Evolutionary conservation across 2,329 filamentous ascomycete species (phyloP), one percentile per base, ranked within the genome.

Genomic region (Pestalotiopsis sp.): DNA sequence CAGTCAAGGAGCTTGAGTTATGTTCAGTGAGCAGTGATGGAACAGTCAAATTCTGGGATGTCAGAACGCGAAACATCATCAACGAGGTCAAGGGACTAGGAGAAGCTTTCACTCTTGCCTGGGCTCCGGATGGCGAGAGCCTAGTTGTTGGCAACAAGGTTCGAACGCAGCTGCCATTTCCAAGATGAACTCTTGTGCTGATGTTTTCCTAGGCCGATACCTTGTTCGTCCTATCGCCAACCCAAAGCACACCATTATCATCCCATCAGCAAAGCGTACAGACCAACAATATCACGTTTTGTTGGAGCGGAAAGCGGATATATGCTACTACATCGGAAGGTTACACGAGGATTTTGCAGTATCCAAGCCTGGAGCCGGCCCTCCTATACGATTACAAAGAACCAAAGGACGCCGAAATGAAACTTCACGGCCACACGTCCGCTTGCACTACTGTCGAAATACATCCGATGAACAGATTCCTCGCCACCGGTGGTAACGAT

Each of bases 1-100:
- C 93, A 0, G 86, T 87, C 69, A 92, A 91, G 77, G 93, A 95
- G 77, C 90, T 91, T 4, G 91, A 95, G 80, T 84, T 95, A 9
- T 93, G 91, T 73, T 94, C 91, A 76, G 87, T 93, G 66, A 92
- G 91, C 72, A 87, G 84, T 59, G 93, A 95, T 76, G 93, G 93
- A 2, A 87, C 91, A 39, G 90, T 93, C 70, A 90, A 92, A 76
- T 90, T 95, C 74, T 95, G 93, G 93, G 93, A 95, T 76, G 92
- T 94, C 13, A 85, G 92, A 74, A 91, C 87, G 69, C 93, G 92
- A 76, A 86, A 87, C 1, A 90, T 90, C 74, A 86, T 91, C 71
- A 92, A 92, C 66, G 91, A 93, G 77, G 85, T 93, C 52, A 90
- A 88, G 72, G 87, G 86, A 4, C 83, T 91, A 61, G 91, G 90